Percentiles rank a stretch among this genome's conserved stretches.
Evolutionary conservation across 129 eudicot species (phyloP).

Genomic region (Arctium lappa): DNA sequence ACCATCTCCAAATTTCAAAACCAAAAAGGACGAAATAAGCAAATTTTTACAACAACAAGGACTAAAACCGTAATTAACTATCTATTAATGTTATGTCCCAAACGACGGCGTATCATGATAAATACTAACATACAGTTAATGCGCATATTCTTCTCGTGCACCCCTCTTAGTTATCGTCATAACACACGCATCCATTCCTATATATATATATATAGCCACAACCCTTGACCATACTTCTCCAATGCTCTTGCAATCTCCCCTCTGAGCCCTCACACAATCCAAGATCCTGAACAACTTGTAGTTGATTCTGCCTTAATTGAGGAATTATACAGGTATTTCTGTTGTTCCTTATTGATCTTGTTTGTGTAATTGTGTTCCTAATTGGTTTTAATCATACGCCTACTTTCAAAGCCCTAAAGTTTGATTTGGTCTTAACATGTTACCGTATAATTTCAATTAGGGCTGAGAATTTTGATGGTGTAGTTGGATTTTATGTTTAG

Average conservation of each 20-base stretch:
- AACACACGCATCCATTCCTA: slow-evolving; percentile 2
- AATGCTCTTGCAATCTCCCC: neutral
- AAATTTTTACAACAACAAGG: neutral
- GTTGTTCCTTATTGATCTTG: neutral
- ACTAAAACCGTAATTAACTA: neutral
- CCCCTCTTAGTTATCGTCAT: slow-evolving; percentile 15
- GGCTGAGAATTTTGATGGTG: neutral
- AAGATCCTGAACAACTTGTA: neutral
- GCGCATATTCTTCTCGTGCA: slow-evolving; percentile 14
- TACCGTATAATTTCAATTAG: neutral
- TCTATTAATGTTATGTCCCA: neutral
- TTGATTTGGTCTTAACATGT: neutral
- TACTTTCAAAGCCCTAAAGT: slow-evolving; percentile 2
- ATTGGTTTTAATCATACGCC: neutral
- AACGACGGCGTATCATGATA: neutral
- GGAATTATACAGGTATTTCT: neutral
- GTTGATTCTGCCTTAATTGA: slow-evolving; percentile 13
- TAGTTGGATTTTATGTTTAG: neutral
- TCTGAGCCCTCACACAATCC: slow-evolving; percentile 3
- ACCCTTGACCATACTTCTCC: slow-evolving; percentile 5
- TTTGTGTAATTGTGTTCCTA: neutral
- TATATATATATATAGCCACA: slow-evolving; percentile 10
- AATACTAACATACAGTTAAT: neutral
- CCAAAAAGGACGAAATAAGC: neutral
- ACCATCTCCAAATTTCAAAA: neutral